Conservation (phyloP, 2,329 filamentous ascomycete species). For the Fusarium ambrosium region DNA sequence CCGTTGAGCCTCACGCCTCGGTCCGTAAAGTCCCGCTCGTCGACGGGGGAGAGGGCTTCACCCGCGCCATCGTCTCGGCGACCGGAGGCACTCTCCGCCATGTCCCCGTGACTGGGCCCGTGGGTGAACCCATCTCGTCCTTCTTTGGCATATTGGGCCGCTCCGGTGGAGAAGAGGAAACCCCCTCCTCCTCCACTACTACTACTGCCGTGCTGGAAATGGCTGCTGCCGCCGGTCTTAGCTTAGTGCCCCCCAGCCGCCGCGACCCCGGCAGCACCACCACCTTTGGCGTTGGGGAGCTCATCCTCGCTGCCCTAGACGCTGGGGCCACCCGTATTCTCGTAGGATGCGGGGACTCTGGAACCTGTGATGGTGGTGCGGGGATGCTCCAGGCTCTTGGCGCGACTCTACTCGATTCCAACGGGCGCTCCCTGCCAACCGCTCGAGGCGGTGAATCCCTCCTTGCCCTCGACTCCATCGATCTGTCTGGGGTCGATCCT, state of each 20-base stretch:
- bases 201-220: constrained; percentile 63
- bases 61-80: constrained; percentile 58
- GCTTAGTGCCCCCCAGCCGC: constrained; percentile 59
- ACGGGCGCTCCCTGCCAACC: constrained; percentile 53
- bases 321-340: constrained; percentile 61
- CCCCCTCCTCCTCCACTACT: too few species aligned
- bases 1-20: constrained; percentile 57
- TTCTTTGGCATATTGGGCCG: constrained; percentile 61
- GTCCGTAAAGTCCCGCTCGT: constrained; percentile 64
- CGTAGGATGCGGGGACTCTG: constrained; percentile 67
- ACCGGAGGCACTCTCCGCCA: constrained; percentile 57
- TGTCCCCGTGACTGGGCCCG: constrained; percentile 59
- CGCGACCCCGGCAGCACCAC: constrained; percentile 64
- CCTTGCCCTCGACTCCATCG: constrained; percentile 53
- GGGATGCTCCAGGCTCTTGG: constrained; percentile 69
- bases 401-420: constrained; percentile 56
- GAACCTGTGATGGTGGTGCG: constrained; percentile 66
- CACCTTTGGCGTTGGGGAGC: constrained; percentile 65
- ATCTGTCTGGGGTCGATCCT: constrained; percentile 55
- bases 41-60: constrained; percentile 68
- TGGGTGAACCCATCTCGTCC: constrained; percentile 57
- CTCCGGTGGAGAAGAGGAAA: constrained; percentile 13
- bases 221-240: constrained; percentile 65
- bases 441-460: constrained; percentile 59
- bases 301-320: constrained; percentile 61